Conservation (phyloP, 179 eudicot species). For the Silene coronaria region DNA sequence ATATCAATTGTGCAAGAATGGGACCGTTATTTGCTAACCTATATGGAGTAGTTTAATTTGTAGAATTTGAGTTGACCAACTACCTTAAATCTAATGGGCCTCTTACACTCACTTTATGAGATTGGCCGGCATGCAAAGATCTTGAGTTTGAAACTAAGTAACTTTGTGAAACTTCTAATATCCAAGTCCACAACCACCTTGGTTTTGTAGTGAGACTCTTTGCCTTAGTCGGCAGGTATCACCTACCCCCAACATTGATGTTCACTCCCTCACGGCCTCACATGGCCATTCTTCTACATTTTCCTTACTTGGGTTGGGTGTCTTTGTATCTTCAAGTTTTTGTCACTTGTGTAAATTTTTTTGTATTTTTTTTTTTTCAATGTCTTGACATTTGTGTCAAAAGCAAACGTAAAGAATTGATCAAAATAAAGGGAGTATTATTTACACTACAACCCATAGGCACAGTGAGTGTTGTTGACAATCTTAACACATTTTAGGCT, state of each 20-base stretch:
- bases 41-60: not conserved
- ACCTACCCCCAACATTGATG: constrained; percentile 14
- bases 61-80: constrained; percentile 12
- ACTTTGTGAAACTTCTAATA: not conserved
- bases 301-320: not conserved
- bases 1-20: not conserved
- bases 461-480: no score
- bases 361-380: no score
- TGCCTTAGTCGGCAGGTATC: constrained; percentile 8
- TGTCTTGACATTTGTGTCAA: no score
- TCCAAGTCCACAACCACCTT: constrained; percentile 16
- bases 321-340: no score
- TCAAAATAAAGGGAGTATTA: no score
- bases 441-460: no score
- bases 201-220: not conserved
- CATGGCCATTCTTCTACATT: not conserved
- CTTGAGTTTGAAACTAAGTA: constrained; percentile 1
- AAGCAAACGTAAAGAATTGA: no score
- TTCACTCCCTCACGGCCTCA: not conserved
- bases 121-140: constrained; percentile 11
- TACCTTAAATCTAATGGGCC: constrained; percentile 7
- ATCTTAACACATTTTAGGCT: no score
- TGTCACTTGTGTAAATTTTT: no score
- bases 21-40: not conserved
- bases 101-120: not conserved